A percentile compares a stretch with the other conserved stretches of the same genome.
Conservation (phyloP, 139 green algal species). For the Spirogloea muscicola region DNA sequence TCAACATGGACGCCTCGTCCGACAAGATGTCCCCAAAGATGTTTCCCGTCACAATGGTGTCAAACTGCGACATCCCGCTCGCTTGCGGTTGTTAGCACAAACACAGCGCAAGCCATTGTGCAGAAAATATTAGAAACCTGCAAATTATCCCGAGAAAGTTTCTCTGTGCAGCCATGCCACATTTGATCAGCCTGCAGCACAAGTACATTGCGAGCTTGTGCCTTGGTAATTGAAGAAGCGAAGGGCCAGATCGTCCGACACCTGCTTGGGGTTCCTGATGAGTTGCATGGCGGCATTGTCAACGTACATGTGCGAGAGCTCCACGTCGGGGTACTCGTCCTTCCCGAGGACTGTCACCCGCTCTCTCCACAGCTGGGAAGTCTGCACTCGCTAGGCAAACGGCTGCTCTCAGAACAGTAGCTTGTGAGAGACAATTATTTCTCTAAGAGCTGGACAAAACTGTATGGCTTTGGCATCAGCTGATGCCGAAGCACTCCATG, state of each 20-base stretch:
- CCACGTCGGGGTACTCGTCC: slow-evolving; percentile 92
- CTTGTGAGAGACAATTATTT: too few relatives aligned
- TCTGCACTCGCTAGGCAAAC: slow-evolving; percentile 16
- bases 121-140: too few relatives aligned
- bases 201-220: not conserved
- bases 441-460: too few relatives aligned
- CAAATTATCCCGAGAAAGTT: too few relatives aligned
- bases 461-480: too few relatives aligned
- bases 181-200: too few relatives aligned
- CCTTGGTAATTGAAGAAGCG: not conserved
- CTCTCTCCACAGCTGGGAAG: slow-evolving; percentile 59
- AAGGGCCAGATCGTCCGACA: too few relatives aligned
- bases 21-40: slow-evolving; percentile 99
- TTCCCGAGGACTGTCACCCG: slow-evolving; percentile 77
- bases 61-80: slow-evolving; percentile 73
- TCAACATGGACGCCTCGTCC: slow-evolving; percentile 96
- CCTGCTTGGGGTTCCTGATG: slow-evolving; percentile 58
- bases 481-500: too few relatives aligned
- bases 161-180: too few relatives aligned
- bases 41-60: slow-evolving; percentile 97
- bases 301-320: slow-evolving; percentile 98
- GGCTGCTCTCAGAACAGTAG: too few relatives aligned
- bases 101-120: too few relatives aligned
- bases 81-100: too few relatives aligned
- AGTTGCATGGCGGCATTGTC: slow-evolving; percentile 99